A percentile compares a stretch with the other conserved stretches of the same genome.
phyloP scores from a whole-genome alignment of 805 yeast species.

The Starmerella kuoi region DNA sequence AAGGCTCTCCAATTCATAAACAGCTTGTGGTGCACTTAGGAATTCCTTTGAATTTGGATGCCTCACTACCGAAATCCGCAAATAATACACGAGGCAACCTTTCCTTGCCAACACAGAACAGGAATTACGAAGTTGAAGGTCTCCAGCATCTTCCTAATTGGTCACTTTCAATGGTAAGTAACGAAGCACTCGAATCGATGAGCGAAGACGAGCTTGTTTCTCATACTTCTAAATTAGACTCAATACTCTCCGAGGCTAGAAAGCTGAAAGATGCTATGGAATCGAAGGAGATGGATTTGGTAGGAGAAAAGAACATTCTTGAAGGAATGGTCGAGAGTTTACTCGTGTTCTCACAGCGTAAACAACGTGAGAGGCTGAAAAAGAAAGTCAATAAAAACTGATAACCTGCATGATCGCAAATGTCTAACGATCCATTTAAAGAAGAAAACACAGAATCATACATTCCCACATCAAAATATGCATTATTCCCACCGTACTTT shows the following conservation, averaged over 20 bases:
- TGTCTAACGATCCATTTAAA: too few relatives aligned
- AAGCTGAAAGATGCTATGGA: constrained; percentile 40
- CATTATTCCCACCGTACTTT: too few relatives aligned
- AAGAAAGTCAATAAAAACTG: constrained; percentile 6
- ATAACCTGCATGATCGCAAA: too few relatives aligned
- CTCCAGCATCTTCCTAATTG: constrained; percentile 23
- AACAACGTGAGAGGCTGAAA: constrained; percentile 20
- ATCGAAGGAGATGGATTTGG: constrained; percentile 37
- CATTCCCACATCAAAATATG: too few relatives aligned
- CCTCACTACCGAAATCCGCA: constrained; percentile 30
- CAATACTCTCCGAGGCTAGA: constrained; percentile 32
- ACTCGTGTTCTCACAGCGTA: constrained; percentile 71
- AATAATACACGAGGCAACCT: constrained; percentile 17
- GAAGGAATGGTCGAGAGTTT: constrained; percentile 81
- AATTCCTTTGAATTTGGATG: constrained; percentile 61
- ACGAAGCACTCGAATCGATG: constrained; percentile 31
- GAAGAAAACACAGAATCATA: too few relatives aligned
- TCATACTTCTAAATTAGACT: constrained; percentile 30
- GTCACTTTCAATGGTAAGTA: constrained; percentile 28
- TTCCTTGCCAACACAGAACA: constrained; percentile 4
- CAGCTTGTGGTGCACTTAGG: constrained; percentile 53
- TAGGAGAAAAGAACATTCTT: constrained; percentile 59
- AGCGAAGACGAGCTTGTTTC: constrained; percentile 30
- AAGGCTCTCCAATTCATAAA: constrained; percentile 49
- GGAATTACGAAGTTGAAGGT: constrained; percentile 13